Evolutionary conservation across 768 basidiomycete genomes (phyloP), one percentile per base, ranked within the genome.

Genomic region (Gelatoporia subvermispora): DNA sequence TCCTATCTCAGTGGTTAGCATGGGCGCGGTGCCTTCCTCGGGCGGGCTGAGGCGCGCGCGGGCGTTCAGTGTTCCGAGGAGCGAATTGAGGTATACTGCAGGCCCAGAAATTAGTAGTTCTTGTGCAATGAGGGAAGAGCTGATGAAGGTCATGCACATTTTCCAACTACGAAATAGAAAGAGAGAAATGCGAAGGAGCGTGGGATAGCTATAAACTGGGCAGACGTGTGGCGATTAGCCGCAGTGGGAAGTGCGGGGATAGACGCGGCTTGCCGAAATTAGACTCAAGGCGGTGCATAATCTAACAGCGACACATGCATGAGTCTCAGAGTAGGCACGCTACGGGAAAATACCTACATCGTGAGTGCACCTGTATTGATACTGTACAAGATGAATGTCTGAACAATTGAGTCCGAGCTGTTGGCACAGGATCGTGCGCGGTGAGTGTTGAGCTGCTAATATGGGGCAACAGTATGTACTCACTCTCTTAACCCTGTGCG

Each of bases 81-180:
- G 45, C 4, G 45, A 46, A 35, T 46, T 46, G 5, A 46, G 34
- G 45, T 46, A 46, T 3, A 46, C 45, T 46, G 48, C 41, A 16
- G 48, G 28, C 11, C 18, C 4, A 17, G 23, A n/a, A 18, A 49
- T 20, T 7, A 15, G 36, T 7, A 38, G 41, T 8, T 31, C 24
- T n/a, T n/a, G n/a, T n/a, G n/a, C n/a, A n/a, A n/a, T n/a, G n/a
- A n/a, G n/a, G n/a, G n/a, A n/a, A n/a, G n/a, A 35, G 23, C n/a
- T 47, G 20, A 24, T 63, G 45, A 17, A 66, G 64, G 17, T 68
- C 62, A 36, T 22, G 18, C 28, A 42, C 41, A 7, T 22, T 44
- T 43, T 15, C 18, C 17, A 20, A 49, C 35, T 16, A 49, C 45
- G 36, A 46, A 46, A 23, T 46, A 46, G 23, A 34, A 35, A 20